Base-by-base conservation (phyloP, 2,329 filamentous ascomycete species). In the Cercospora nicotianae region DNA sequence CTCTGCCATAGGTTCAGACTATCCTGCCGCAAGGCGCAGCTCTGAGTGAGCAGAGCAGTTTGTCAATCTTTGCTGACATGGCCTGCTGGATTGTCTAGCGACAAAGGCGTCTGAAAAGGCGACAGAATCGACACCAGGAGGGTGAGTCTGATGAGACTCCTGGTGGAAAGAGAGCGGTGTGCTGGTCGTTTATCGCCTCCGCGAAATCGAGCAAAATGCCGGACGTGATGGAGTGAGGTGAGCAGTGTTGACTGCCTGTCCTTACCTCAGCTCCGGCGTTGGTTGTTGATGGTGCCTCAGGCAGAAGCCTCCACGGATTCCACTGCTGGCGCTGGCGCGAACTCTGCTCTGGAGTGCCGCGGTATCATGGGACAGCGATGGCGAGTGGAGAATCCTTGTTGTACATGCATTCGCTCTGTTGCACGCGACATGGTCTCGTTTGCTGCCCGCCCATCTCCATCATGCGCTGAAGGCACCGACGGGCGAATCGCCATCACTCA, bases 381-480 rank as follows among this genome's bases (percentile, higher is more conserved):
- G n/a, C 36, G n/a, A 45, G 53, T 51, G 63, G 55, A 59, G 55
- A 59, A 59, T 59, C 55, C 55, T 36, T 36, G 55, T n/a, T 31
- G 55, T 20, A 59, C 55, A 59, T 59, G 55, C 55, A 59, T 59
- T 53, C 28, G 16, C 28, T 59, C 31, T 20, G 61, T 42, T 42
- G 20, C 62, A 64, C 31, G 62, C 48, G 62, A 64, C 48, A 64
- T 64, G 28, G 62, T 64, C 48, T 57, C 20, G 53, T 57, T 28
- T 57, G 53, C 28, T 28, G 23, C 26, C 26, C 28, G 55, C 28
- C 12, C 60, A 39, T 60, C 31, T 23, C 36, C 60, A 51, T 62
- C 36, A 62, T 48, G 60, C 33, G 60, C 18, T 45, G 39, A 62
- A 45, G 42, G 6, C 26, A 16, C 26, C 60, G 28, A 30, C 23